These are phyloP conservation scores for Colletotrichum tanaceti DNA, from an alignment of 2,329 filamentous ascomycete species.

Conservation along the genomic window DNA sequence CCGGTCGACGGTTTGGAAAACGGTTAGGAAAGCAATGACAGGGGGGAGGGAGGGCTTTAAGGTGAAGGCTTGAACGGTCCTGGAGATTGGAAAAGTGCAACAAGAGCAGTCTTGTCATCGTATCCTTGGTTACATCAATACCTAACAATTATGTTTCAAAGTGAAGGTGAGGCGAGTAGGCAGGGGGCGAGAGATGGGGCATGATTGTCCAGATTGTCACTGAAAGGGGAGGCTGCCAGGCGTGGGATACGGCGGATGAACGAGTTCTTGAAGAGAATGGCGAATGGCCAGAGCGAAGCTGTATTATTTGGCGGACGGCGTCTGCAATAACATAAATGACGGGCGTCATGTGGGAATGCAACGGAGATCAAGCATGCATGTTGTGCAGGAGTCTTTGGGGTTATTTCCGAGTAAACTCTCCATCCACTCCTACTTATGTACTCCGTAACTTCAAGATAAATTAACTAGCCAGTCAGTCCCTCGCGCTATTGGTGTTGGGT, in stretches of 20 bases:
- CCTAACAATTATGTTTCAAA: slow-evolving; percentile 39
- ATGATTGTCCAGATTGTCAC: not conserved
- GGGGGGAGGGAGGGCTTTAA: not conserved
- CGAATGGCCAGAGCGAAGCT: not conserved
- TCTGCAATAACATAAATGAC: not conserved
- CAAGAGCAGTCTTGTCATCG: slow-evolving; percentile 33
- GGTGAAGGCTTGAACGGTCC: slow-evolving; percentile 26
- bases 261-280: not conserved
- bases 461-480: not conserved
- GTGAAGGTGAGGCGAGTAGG: not conserved
- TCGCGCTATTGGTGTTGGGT: not conserved
- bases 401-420: too few species aligned
- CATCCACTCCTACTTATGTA: not conserved
- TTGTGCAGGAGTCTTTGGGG: not conserved
- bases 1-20: slow-evolving; percentile 37
- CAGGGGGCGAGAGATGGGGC: not conserved
- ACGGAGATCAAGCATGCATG: not conserved
- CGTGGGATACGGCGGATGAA: not conserved
- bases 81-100: slow-evolving; percentile 32
- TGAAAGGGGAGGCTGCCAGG: not conserved
- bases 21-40: slow-evolving; percentile 26
- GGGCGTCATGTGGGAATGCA: not conserved
- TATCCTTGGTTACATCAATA: slow-evolving; percentile 41
- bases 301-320: not conserved
- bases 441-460: not conserved